Conservation (phyloP, 1,284 basidiomycete species). For the Fomitopsis palustris region DNA sequence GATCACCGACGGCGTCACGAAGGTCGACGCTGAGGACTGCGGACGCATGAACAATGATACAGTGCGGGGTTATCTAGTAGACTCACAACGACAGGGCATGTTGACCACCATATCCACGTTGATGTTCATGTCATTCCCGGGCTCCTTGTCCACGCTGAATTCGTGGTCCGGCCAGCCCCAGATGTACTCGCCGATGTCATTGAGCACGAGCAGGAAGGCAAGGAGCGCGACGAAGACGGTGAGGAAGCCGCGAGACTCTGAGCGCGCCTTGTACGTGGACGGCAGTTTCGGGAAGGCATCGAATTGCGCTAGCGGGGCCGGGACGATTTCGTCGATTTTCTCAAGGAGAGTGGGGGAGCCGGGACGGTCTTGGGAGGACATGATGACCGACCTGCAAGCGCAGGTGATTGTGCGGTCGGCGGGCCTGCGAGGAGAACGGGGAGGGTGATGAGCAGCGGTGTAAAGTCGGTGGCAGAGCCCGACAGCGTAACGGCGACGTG, state of each 20-base stretch:
- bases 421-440: constrained; percentile 9
- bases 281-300: constrained; percentile 91
- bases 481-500: constrained; percentile 2
- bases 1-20: constrained; percentile 89
- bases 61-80: background rate
- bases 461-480: background rate
- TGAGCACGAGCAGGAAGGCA: constrained; percentile 75
- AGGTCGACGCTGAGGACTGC: constrained; percentile 85
- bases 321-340: constrained; percentile 57
- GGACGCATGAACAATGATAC: background rate
- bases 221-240: constrained; percentile 77
- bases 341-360: constrained; percentile 38
- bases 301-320: constrained; percentile 53
- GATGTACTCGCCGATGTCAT: constrained; percentile 87
- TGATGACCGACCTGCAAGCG: background rate
- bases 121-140: constrained; percentile 66
- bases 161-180: constrained; percentile 89
- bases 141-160: constrained; percentile 76
- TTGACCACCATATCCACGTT: constrained; percentile 91
- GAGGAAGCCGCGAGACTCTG: constrained; percentile 84
- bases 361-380: constrained; percentile 16
- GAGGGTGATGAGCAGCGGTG: background rate
- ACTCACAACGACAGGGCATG: constrained; percentile 90
- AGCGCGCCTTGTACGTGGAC: constrained; percentile 83
- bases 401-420: background rate